Base-by-base conservation (phyloP, 2,329 filamentous ascomycete species). In the Epichloe bromicola region DNA sequence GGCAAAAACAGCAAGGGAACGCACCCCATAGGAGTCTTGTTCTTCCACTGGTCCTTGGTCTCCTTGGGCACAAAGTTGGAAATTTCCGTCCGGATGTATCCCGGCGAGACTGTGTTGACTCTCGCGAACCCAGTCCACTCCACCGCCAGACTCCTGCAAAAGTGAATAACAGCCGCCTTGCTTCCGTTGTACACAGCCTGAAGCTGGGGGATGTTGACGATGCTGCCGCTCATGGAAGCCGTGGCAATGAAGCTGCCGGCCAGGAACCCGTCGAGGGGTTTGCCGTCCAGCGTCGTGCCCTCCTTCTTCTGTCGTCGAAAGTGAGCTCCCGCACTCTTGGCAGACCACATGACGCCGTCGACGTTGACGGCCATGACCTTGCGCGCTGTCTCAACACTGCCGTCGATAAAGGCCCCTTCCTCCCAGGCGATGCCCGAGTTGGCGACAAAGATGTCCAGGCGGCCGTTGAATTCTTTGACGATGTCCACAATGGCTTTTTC, bases 361-460 rank as follows among this genome's bases (percentile, higher is more conserved):
- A 91, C 67, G 65, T 93, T 86, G 47, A 85, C 83, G 45, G 73
- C 70, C 57, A 88, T 74, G 39, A 91, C 83, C 54, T 80, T 76
- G 47, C 74, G 74, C 68, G 86, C 86, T 59, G 80, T 77, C 17
- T 80, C 75, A 17, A 82, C 62, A 5, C 78, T 69, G 23, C 81
- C 83, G 54, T 86, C 81, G 37, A 87, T 72, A 62, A 85, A 80
- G 8, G 80, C 64, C 0, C 83, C 83, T 53, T 86, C 74, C 2
- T 76, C 82, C 85, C 85, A 90, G 0, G 82, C 75, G 49, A 89
- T 82, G 48, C 86, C 86, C 14, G 83, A 82, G 63, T 93, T 91
- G 58, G 86, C 86, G 43, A 90, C 79, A 59, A 91, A 88, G 57
- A 88, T 73, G 60, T 90, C 86, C 8, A 91, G 76, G 5, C 85